Conservation (phyloP, 2,329 filamentous ascomycete genomes). For the Fusarium chaquense region DNA sequence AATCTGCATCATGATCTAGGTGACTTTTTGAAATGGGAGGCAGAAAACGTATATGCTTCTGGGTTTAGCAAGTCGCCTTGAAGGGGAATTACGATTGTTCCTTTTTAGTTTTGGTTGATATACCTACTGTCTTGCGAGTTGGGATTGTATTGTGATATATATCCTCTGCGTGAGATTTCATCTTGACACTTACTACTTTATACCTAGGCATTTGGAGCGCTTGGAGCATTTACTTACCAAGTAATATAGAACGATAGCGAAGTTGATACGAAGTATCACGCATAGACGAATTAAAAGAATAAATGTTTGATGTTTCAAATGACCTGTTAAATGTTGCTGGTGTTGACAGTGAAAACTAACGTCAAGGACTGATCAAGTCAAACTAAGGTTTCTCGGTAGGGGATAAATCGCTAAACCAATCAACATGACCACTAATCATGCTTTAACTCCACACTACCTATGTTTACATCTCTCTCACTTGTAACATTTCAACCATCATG, state of each 20-base stretch:
- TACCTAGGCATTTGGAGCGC: constrained; percentile 34
- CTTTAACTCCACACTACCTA: constrained; percentile 13
- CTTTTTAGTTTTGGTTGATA: constrained; percentile 12
- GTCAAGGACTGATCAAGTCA: not conserved
- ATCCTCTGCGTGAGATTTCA: constrained; percentile 21
- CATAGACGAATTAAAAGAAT: constrained; percentile 35
- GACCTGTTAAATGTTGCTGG: not conserved
- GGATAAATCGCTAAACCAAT: constrained; percentile 15
- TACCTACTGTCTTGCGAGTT: constrained; percentile 11
- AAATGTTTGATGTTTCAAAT: constrained; percentile 2
- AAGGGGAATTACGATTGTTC: constrained; percentile 4
- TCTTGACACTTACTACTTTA: constrained; percentile 13
- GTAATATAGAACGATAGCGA: constrained; percentile 12
- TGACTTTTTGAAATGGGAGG: constrained; percentile 70
- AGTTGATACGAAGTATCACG: constrained; percentile 28
- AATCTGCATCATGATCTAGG: constrained; percentile 70
- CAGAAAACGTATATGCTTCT: constrained; percentile 60
- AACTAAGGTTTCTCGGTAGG: not conserved
- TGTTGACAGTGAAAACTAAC: not conserved
- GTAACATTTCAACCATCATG: constrained; percentile 17
- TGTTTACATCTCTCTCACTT: constrained; percentile 30
- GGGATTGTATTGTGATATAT: not conserved
- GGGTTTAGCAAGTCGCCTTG: constrained; percentile 43
- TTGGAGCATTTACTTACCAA: constrained; percentile 21
- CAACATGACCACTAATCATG: not conserved